Evolutionary conservation across 176 grass and related monocot genomes (phyloP).

Genomic region (Zea luxurians): DNA sequence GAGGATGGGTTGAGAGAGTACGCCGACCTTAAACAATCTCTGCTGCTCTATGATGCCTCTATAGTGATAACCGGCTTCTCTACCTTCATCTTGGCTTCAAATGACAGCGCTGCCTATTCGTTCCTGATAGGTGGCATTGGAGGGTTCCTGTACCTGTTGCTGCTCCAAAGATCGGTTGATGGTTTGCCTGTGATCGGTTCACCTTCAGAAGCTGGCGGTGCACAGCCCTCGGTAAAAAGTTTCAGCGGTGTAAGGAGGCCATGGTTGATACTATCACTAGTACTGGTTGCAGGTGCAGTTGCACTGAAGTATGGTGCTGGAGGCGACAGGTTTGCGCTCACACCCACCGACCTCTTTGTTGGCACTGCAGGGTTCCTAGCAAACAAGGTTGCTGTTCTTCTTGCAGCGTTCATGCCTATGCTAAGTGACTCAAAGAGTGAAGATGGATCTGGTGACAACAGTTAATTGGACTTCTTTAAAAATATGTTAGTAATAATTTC

Average conservation of each 20-base stretch:
- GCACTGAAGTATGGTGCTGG: slow-evolving; percentile 59
- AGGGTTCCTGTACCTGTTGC: slow-evolving; percentile 81
- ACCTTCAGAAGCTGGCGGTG: slow-evolving; percentile 33
- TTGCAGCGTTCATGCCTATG: slow-evolving; percentile 83
- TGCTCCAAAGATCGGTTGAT: slow-evolving; percentile 79
- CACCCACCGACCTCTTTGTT: slow-evolving; percentile 57
- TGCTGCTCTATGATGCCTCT: slow-evolving; percentile 68
- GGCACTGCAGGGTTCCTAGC: slow-evolving; percentile 67
- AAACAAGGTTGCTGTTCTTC: slow-evolving; percentile 64
- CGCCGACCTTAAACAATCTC: slow-evolving; percentile 77
- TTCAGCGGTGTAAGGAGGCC: slow-evolving; percentile 56
- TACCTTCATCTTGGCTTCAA: slow-evolving; percentile 52
- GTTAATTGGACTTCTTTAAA: background rate
- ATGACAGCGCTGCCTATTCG: slow-evolving; percentile 58
- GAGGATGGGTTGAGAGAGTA: slow-evolving; percentile 78
- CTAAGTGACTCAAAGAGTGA: slow-evolving; percentile 52
- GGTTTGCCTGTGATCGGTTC: slow-evolving; percentile 49
- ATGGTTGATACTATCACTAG: slow-evolving; percentile 64
- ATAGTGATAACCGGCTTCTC: slow-evolving; percentile 72
- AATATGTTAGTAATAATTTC: background rate
- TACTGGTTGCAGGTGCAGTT: slow-evolving; percentile 48
- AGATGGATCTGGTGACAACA: slow-evolving; percentile 16
- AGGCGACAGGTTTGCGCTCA: slow-evolving; percentile 48
- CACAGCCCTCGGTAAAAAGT: slow-evolving; percentile 25
- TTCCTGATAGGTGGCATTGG: slow-evolving; percentile 73